These are phyloP conservation scores for Euclidium syriacum DNA, from an alignment of 345 rosid species.

Conservation along the genomic window DNA sequence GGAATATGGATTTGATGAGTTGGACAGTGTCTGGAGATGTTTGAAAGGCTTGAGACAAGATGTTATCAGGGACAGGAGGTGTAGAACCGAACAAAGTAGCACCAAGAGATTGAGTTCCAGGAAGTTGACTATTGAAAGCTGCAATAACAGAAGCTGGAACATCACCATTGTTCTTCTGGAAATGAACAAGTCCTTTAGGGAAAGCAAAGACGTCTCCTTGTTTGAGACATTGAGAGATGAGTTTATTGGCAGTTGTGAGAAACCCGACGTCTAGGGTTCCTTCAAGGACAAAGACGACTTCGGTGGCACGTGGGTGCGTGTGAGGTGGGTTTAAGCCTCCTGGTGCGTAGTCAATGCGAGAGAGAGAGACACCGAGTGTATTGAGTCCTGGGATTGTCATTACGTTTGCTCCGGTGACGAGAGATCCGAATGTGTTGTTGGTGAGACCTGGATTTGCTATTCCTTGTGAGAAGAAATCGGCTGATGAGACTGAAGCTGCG, in stretches of 20 bases:
- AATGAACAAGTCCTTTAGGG: slow-evolving; percentile 61
- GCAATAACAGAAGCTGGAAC: slow-evolving; percentile 45
- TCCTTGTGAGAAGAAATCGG: slow-evolving; percentile 48
- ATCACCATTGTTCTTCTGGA: slow-evolving; percentile 49
- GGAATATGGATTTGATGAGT: slow-evolving; percentile 43
- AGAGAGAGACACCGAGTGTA: slow-evolving; percentile 56
- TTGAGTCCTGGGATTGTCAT: slow-evolving; percentile 58
- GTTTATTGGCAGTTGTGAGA: slow-evolving; percentile 44
- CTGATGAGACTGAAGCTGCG: slow-evolving; percentile 13
- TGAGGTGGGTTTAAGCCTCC: slow-evolving; percentile 75
- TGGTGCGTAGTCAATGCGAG: slow-evolving; percentile 62
- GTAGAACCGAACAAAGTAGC: slow-evolving; percentile 39
- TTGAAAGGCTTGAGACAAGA: slow-evolving; percentile 52
- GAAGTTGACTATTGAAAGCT: slow-evolving; percentile 61
- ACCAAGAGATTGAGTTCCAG: slow-evolving; percentile 55
- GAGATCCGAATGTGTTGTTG: slow-evolving; percentile 42
- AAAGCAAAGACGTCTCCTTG: slow-evolving; percentile 57
- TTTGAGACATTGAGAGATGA: slow-evolving; percentile 42
- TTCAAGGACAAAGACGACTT: slow-evolving; percentile 47
- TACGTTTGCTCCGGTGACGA: slow-evolving; percentile 48
- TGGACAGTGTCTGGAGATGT: slow-evolving; percentile 30
- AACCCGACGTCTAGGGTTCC: slow-evolving; percentile 59
- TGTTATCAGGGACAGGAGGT: slow-evolving; percentile 45
- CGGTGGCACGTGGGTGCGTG: slow-evolving; percentile 68
- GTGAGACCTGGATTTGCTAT: slow-evolving; percentile 47